Base-by-base conservation (phyloP, 345 rosid genomes). In the Eucalyptus tenuipes region DNA sequence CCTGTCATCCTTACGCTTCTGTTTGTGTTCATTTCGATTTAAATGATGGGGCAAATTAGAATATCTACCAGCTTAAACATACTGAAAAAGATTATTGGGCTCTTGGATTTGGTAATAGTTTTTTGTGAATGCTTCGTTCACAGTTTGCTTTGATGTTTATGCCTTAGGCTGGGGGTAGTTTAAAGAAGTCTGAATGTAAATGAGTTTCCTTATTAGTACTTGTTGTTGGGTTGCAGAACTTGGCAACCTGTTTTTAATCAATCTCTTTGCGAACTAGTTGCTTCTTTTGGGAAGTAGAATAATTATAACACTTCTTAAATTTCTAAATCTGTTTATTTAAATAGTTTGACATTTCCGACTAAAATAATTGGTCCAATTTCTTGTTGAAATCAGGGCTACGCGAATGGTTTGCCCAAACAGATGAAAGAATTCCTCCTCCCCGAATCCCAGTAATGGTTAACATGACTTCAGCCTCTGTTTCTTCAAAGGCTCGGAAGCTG, bases 371-470 rank as follows among this genome's bases (percentile, higher is more conserved):
- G 10, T 86, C 59, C 59, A n/a, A 27, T 71, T 71, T 87, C 55
- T 87, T 89, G 16, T 75, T 52, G 44, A 31, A 61, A 86, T 59
- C 92, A 98, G 99, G 99, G 92, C 90, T 98, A 90, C 99, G 99
- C 5, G 99, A 98, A 91, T 98, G 99, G 98, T 97, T 98, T 92
- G 91, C 97, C 53, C 99, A 97, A 92, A 96, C 96, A 75, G 99
- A 98, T 93, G 99, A 95, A 92, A 94, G 99, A 90, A 95, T 96
- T 93, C 94, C 96, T 89, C 97, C 96, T 57, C 98, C 97, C 13
- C 96, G 99, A 92, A 98, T 98, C 49, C 99, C 99, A 37, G 98
- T 94, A 89, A 98, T 98, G 99, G 98, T 96, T 91, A 98, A 96
- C 91, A 97, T 98, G 99, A 93, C 98, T 50, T 93, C 98, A 86